Evolutionary conservation across 345 rosid species (phyloP).

Genomic region (Erucastrum elatum): DNA sequence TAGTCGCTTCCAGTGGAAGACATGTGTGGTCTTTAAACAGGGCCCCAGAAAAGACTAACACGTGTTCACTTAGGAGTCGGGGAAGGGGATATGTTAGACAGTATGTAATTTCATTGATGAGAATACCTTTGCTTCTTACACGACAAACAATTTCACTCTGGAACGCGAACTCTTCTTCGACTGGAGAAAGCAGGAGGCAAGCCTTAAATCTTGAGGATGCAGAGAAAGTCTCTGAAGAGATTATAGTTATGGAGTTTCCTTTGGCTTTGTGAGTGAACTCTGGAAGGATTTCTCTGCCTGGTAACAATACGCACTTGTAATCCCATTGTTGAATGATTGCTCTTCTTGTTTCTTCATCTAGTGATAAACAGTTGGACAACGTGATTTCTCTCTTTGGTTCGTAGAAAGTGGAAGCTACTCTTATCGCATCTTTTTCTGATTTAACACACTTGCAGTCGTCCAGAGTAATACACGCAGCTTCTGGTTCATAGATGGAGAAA

Average conservation of each 20-base stretch:
- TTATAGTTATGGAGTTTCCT: not conserved
- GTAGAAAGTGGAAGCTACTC: not conserved
- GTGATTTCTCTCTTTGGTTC: not conserved
- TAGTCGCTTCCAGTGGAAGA: not conserved
- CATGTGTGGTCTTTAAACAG: not conserved
- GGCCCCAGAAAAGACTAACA: not conserved
- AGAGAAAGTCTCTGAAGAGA: not conserved
- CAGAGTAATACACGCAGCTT: not conserved
- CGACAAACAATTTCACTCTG: not conserved
- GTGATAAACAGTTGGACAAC: not conserved
- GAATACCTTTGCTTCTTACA: too few species aligned
- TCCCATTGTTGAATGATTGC: not conserved
- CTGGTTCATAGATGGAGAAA: not conserved
- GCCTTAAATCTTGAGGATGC: not conserved
- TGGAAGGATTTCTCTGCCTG: not conserved
- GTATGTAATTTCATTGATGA: not conserved
- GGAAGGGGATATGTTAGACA: not conserved
- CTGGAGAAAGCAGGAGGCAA: not conserved
- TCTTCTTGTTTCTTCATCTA: too few species aligned
- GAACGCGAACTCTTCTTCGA: not conserved
- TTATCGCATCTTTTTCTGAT: not conserved
- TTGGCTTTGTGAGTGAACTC: not conserved
- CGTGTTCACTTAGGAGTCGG: not conserved
- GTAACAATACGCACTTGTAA: not conserved
- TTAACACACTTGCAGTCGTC: not conserved